These are phyloP conservation scores for Rachicladosporium sp. DNA, from an alignment of 2,329 filamentous ascomycete species.

Conservation along the genomic window DNA sequence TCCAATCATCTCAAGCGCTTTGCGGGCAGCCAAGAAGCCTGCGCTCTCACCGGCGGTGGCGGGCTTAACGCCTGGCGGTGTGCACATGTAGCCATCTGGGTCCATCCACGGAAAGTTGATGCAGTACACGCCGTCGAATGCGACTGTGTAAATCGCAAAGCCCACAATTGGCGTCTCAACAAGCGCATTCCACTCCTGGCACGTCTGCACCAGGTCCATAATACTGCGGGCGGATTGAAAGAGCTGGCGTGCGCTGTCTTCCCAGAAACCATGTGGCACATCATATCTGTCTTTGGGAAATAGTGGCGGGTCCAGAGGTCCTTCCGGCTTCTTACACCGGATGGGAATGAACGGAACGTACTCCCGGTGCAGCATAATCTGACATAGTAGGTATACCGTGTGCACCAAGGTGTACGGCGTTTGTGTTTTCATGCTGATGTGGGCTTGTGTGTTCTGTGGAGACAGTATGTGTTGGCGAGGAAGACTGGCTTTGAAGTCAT, in stretches of 20 bases:
- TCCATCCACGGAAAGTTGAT: conserved; percentile 60
- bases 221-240: conserved; percentile 53
- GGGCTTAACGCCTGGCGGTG: conserved; percentile 6
- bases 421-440: conserved; percentile 51
- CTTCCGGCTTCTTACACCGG: conserved; percentile 36
- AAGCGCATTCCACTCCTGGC: conserved; percentile 46
- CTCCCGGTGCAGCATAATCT: conserved; percentile 56
- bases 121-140: conserved; percentile 53
- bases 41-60: conserved; percentile 13
- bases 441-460: conserved; percentile 50
- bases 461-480: conserved; percentile 47
- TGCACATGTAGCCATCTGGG: conserved; percentile 40
- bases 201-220: conserved; percentile 51
- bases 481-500: conserved; percentile 41
- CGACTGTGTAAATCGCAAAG: conserved; percentile 55
- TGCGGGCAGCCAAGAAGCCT: conserved; percentile 33
- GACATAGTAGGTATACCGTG: conserved; percentile 51
- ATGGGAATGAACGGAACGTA: conserved; percentile 56
- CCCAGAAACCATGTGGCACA: conserved; percentile 48
- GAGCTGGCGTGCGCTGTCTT: conserved; percentile 47
- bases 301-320: conserved; percentile 47
- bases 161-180: conserved; percentile 56
- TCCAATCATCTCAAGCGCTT: conserved; percentile 39
- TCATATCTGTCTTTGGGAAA: conserved; percentile 38
- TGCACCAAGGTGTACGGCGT: conserved; percentile 57